phyloP scores from a whole-genome alignment of 2,329 filamentous ascomycete species.

The Trichophyton mentagrophytes region DNA sequence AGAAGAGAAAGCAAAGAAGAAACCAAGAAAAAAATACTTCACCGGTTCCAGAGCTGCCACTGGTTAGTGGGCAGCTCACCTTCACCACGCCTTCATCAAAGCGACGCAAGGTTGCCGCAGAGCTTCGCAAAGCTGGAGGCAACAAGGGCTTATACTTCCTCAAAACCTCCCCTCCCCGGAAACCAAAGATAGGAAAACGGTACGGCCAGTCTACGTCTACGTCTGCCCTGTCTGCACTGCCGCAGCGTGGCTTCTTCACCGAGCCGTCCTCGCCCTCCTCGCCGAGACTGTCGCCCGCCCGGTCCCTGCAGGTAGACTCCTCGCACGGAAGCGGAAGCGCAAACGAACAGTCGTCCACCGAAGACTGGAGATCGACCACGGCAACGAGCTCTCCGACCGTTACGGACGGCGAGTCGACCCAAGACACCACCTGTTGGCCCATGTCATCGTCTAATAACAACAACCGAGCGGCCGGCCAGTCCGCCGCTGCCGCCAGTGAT shows the following conservation, averaged over 20 bases:
- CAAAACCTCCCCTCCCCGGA: slow-evolving; percentile 12
- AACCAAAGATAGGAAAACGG: slow-evolving; percentile 8
- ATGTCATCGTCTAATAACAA: slow-evolving; percentile 27
- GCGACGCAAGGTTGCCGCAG: slow-evolving; percentile 35
- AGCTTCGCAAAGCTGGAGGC: slow-evolving; percentile 29
- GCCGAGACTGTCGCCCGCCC: slow-evolving; percentile 20
- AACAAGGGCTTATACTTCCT: slow-evolving; percentile 16
- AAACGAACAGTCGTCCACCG: slow-evolving; percentile 1
- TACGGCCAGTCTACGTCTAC: slow-evolving; percentile 16
- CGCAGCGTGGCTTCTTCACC: slow-evolving; percentile 4
- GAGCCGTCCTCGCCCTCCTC: slow-evolving; percentile 19
- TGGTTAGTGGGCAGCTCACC: slow-evolving; percentile 32
- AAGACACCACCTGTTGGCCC: slow-evolving; percentile 11
- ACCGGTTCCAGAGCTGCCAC: slow-evolving; percentile 28
- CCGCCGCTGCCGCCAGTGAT: slow-evolving; percentile 14
- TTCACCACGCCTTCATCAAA: slow-evolving; percentile 40
- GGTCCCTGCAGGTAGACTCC: slow-evolving; percentile 16
- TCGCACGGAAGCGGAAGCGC: slow-evolving; percentile 12
- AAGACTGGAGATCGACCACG: slow-evolving; percentile 4
- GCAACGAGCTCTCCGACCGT: slow-evolving; percentile 33
- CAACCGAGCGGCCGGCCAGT: slow-evolving; percentile 14
- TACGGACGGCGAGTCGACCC: background rate
- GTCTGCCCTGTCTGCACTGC: slow-evolving; percentile 17
- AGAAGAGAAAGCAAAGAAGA: too few relatives aligned
- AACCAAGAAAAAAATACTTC: background rate